phyloP scores from a whole-genome alignment of 2,329 filamentous ascomycete genomes.

The Periconia digitata region DNA sequence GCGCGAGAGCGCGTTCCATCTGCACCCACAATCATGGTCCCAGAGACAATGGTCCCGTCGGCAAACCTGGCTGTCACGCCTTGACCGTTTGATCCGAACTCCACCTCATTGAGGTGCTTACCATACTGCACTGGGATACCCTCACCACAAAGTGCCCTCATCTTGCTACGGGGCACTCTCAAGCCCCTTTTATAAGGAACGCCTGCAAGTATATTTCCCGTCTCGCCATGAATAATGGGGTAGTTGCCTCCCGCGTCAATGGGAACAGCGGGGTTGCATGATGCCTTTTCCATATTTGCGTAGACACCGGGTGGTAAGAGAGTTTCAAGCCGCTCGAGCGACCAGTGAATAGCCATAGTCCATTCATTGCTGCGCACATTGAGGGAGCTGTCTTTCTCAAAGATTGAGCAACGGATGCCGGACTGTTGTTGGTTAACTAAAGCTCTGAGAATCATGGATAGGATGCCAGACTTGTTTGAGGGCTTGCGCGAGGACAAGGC shows the following conservation, averaged over 20 bases:
- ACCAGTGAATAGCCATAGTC: constrained; percentile 41
- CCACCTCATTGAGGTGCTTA: constrained; percentile 1
- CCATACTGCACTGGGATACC: constrained; percentile 8
- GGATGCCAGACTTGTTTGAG: too few relatives aligned
- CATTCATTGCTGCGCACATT: constrained; percentile 30
- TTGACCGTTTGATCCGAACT: not conserved
- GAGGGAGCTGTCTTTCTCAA: constrained; percentile 21
- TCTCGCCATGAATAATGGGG: constrained; percentile 27
- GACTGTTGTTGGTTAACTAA: not conserved
- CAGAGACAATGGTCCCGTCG: constrained; percentile 1
- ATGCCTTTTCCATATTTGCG: constrained; percentile 24
- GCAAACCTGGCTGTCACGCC: not conserved
- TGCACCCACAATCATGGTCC: constrained; percentile 2
- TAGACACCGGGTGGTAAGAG: constrained; percentile 26
- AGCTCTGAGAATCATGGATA: too few relatives aligned
- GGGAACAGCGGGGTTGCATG: constrained; percentile 30
- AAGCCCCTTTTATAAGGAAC: constrained; percentile 30
- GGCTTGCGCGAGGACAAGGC: too few relatives aligned
- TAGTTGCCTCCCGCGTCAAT: constrained; percentile 19
- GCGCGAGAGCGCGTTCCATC: constrained; percentile 1
- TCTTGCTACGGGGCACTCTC: constrained; percentile 31
- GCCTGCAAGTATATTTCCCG: constrained; percentile 22
- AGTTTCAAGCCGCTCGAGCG: constrained; percentile 18
- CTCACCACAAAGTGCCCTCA: constrained; percentile 27
- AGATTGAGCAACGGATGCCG: constrained; percentile 20